Percentiles rank a stretch among this genome's conserved stretches.
phyloP scores from a whole-genome alignment of 1,284 basidiomycete species.

The Hypsizygus ulmarius region DNA sequence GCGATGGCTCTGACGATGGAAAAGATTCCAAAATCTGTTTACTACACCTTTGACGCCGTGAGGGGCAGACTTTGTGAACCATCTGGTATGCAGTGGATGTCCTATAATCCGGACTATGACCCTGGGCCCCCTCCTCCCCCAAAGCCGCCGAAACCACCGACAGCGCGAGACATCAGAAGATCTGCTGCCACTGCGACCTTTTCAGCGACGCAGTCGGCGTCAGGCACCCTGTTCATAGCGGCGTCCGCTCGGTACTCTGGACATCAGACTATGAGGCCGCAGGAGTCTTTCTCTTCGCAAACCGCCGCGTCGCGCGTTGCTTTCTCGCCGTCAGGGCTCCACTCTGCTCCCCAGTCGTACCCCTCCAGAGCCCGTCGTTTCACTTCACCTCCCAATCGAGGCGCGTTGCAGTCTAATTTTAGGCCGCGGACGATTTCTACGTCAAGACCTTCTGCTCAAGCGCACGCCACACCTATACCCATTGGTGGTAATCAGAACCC shows the following conservation, averaged over 20 bases:
- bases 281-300: neutral
- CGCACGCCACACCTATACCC: too few species aligned
- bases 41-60: slow-evolving; percentile 56
- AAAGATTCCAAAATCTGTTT: slow-evolving; percentile 41
- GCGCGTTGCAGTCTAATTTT: neutral
- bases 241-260: too few species aligned
- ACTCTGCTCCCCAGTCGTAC: neutral
- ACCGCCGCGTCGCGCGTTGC: neutral
- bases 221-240: too few species aligned
- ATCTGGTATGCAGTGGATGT: slow-evolving; percentile 45
- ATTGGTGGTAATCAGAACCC: too few species aligned
- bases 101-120: slow-evolving; percentile 65
- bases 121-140: slow-evolving; percentile 61
- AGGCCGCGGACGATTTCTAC: too few species aligned
- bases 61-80: slow-evolving; percentile 44
- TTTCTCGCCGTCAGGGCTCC: too few species aligned
- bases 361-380: neutral
- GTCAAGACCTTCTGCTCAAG: too few species aligned
- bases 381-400: neutral
- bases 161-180: slow-evolving; percentile 14
- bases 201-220: neutral
- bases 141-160: slow-evolving; percentile 22
- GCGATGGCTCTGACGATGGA: slow-evolving; percentile 38
- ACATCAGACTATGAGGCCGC: neutral
- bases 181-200: neutral